Percentiles rank a stretch among this genome's conserved stretches.
These are phyloP conservation scores for Blastobotrys aristatus DNA, from an alignment of 1,139 yeast species.

Conservation along the genomic window DNA sequence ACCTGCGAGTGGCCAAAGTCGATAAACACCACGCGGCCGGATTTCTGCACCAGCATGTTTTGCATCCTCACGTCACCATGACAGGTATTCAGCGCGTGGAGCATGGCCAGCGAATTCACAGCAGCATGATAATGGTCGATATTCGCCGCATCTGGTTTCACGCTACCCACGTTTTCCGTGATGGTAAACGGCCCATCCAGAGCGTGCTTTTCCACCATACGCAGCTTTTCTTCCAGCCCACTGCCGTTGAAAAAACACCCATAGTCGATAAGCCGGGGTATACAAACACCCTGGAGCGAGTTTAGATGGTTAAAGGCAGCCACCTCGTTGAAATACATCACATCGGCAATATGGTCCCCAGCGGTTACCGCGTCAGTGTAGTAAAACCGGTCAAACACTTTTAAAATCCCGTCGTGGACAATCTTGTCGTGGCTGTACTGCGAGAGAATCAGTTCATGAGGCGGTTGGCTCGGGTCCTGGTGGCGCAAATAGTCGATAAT, in stretches of 20 bases:
- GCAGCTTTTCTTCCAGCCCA: conserved; percentile 5
- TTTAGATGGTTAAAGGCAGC: conserved; percentile 8
- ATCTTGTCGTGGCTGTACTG: conserved; percentile 1
- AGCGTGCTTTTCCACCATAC: background rate
- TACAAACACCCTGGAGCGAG: conserved; percentile 6
- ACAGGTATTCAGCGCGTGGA: conserved; percentile 7
- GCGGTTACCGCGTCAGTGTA: conserved; percentile 6
- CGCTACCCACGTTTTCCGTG: conserved; percentile 9
- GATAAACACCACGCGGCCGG: conserved; percentile 8
- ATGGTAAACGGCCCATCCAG: conserved; percentile 13
- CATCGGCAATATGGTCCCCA: conserved; percentile 10
- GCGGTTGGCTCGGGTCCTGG: background rate
- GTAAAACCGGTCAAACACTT: conserved; percentile 11
- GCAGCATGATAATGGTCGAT: conserved; percentile 9
- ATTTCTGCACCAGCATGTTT: conserved; percentile 9
- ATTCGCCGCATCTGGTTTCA: background rate
- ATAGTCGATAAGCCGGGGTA: conserved; percentile 11
- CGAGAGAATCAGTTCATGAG: background rate
- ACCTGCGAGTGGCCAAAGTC: conserved; percentile 14
- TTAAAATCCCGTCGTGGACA: conserved; percentile 11
- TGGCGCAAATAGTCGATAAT: conserved; percentile 3
- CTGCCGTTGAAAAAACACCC: conserved; percentile 12
- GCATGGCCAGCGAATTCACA: conserved; percentile 4
- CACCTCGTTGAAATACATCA: conserved; percentile 13
- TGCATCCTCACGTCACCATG: conserved; percentile 13